Base-by-base conservation (phyloP, 257 asterid genomes). In the Petunia secreta region DNA sequence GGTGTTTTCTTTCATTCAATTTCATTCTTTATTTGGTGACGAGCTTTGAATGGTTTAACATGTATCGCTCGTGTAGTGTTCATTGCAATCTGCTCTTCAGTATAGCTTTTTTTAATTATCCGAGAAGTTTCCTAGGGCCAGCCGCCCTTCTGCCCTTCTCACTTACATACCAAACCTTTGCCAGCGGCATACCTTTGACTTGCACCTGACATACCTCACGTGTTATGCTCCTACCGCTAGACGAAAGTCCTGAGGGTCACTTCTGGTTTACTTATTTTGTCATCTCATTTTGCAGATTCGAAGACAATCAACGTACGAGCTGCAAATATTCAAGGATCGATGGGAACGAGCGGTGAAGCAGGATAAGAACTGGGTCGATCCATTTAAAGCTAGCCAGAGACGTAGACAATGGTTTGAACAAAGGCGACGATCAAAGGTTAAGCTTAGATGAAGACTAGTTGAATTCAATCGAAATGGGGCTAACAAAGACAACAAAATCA, bases 271-370 rank as follows among this genome's bases (percentile, higher is more conserved):
- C 25, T 6, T 15, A 25, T 25, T 25, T 25, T 77, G 5, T 9
- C 6, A 1, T 46, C 64, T 40, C 52, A 57, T 79, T 78, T 43
- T 59, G 43, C 54, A 79, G 82, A 79, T 79, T 63, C 75, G 82
- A 64, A 55, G 82, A 63, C 76, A 79, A 79, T 90, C 98, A 7
- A 89, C 97, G 0, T 60, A 83, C 58, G 97, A 94, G 85, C 96
- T 91, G 63, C 89, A 84, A 74, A 86, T 73, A 73, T 94, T 92
- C 55, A 91, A 88, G 84, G 93, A 92, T 39, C 86, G 98, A 16
- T 94, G 98, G 98, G 96, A 91, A 55, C 69, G 81, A 55, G 98
- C 99, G 0, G 90, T 89, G 15, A 84, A 87, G 86, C 91, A 87
- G 67, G 98, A 92, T 83, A 81, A 60, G 63, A 80, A 83, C 43